A percentile compares a stretch with the other conserved stretches of the same genome.
Conservation (phyloP, 2,329 filamentous ascomycete genomes). For the Arachnomyces sp. region DNA sequence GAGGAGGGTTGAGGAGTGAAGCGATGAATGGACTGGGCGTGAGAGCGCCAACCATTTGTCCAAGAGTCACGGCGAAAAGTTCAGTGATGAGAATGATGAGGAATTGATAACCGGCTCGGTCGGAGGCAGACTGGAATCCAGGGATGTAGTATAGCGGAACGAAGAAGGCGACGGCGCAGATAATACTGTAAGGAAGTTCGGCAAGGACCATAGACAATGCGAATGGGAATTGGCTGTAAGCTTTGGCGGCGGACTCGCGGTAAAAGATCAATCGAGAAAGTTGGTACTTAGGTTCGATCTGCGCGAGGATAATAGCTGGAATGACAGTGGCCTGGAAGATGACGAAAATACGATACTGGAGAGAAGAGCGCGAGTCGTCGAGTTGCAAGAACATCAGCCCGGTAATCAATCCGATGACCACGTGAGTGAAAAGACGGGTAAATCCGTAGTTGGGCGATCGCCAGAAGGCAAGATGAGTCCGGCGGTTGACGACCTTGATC, state of each 20-base stretch:
- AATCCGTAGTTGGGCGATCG: constrained; percentile 83
- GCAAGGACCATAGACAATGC: constrained; percentile 69
- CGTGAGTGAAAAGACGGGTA: constrained; percentile 77
- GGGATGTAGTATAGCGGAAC: constrained; percentile 79
- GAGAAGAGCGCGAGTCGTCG: constrained; percentile 63
- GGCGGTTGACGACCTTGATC: constrained; percentile 63
- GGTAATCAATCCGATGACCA: constrained; percentile 68
- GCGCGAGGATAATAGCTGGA: constrained; percentile 72
- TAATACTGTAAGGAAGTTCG: constrained; percentile 74
- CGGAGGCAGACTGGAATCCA: constrained; percentile 56
- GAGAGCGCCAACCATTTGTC: constrained; percentile 66
- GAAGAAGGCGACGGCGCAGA: constrained; percentile 77
- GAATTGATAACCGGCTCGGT: constrained; percentile 77
- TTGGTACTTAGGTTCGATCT: constrained; percentile 79
- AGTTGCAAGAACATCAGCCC: constrained; percentile 74
- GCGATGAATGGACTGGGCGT: constrained; percentile 74
- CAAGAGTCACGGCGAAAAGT: constrained; percentile 74
- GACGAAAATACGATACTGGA: constrained; percentile 82
- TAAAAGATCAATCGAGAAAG: constrained; percentile 74
- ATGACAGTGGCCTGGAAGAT: constrained; percentile 82
- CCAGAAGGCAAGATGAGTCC: constrained; percentile 76
- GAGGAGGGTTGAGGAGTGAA: constrained; percentile 70
- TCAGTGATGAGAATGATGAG: constrained; percentile 77
- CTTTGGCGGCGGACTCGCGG: constrained; percentile 77
- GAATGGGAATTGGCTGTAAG: constrained; percentile 76